Conservation (phyloP, 495 filamentous ascomycete species). For the Neurospora intermedia region DNA sequence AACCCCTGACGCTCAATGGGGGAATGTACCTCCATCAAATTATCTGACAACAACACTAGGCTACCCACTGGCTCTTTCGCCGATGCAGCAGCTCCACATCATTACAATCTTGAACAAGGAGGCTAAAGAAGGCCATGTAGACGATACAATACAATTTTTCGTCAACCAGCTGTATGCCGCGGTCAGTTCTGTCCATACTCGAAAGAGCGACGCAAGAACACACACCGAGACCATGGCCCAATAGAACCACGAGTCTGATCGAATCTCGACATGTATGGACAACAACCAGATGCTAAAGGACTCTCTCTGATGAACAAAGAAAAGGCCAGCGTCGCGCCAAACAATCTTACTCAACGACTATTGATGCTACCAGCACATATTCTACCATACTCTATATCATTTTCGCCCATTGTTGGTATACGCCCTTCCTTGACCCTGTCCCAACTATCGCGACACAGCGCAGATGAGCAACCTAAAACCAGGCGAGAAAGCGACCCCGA, state of each 20-base stretch:
- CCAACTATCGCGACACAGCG: not conserved
- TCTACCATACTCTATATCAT: not conserved
- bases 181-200: not conserved
- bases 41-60: not conserved
- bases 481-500: not conserved
- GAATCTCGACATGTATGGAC: not conserved
- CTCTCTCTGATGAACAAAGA: not conserved
- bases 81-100: not conserved
- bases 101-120: not conserved
- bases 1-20: not conserved
- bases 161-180: not conserved
- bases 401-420: not conserved
- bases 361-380: not conserved
- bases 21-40: not conserved
- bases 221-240: not conserved
- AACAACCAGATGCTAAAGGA: not conserved
- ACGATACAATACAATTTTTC: not conserved
- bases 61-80: not conserved
- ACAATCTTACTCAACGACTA: not conserved
- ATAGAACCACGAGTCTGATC: not conserved
- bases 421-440: not conserved
- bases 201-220: not conserved
- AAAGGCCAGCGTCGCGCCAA: not conserved
- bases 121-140: not conserved
- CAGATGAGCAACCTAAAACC: not conserved